Base-by-base conservation (phyloP, 495 filamentous ascomycete genomes). In the Podospora anserina region DNA sequence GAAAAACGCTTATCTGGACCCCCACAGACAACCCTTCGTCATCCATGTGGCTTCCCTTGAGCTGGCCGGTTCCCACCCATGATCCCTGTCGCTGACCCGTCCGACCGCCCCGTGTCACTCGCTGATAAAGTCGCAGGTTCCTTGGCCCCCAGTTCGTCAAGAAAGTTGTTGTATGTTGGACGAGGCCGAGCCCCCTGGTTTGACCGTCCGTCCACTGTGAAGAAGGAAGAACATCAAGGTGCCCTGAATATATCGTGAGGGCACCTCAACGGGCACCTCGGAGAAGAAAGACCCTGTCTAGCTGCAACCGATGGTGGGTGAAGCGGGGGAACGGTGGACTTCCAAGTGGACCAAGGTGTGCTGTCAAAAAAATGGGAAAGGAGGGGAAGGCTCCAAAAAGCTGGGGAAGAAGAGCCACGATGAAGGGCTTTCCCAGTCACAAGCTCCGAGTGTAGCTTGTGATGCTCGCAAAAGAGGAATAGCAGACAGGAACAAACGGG, bases 1-100 rank as follows among this genome's bases (percentile, higher is more conserved):
- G 19, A 39, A 18, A 66, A 77, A 70, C 57, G 58, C 75, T 77
- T 77, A 77, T 77, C 75, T 73, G 72, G 71, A 77, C 75, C 75
- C 75, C 75, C 75, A 75, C 75, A 73, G 64, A 7, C 61, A 18
- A 9, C 68, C 67, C 59, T 44, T 72, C 66, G 63, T 72, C 63
- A 67, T 69, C 73, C 75, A 77, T 77, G 75, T 77, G 75, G 75
- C 70, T 71, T 71, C 60, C 49, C 56, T 69, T 58, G 55, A 26
- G 55, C n/a, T 58, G n/a, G 55, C 68, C 63, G 28, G 61, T 68
- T 63, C 70, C 72, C 71, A 69, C 64, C 71, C 53, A 19, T 16
- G 30, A 70, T 60, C 72, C 73, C 68, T 75, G 71, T 71, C 70
- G 30, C 49, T 64, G 68, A 61, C 71, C 72, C 68, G 68, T 71